Evolutionary conservation across 805 yeast species (phyloP), one percentile per base, ranked within the genome.

Genomic region (Clavispora fructus): DNA sequence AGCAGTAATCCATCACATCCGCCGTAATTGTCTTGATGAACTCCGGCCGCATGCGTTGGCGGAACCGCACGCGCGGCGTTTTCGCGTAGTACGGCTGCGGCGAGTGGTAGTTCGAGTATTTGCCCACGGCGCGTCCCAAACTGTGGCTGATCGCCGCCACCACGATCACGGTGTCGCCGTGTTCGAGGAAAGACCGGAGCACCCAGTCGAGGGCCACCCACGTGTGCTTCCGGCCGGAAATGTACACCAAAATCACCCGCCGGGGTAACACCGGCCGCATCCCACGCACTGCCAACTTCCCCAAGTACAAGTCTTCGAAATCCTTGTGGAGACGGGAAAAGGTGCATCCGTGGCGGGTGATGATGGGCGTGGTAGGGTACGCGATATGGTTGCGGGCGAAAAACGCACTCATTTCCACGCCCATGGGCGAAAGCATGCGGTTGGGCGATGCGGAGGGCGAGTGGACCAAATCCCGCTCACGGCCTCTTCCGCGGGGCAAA

Each of bases 151-250:
- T 72, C 3, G 83, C 68, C 1, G 90, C 74, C 6, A 80, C 75
- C 7, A 87, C 74, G 4, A 86, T 78, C 11, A 87, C 63, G 12
- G 80, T 74, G 61, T 87, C 95, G 8, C 89, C 87, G 54, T 81
- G 69, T 53, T 77, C 80, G 3, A 83, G 62, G 11, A 83, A 64
- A 37, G 71, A 66, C 40, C 70, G 71, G 44, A 85, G 63, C 7
- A 79, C 68, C 83, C 87, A 87, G 61, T 87, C 95, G 26, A 87
- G 62, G 1, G 89, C 82, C 10, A 85, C 88, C 95, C 95, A 87
- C 0, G 94, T 83, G 65, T 86, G 92, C 45, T 69, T 73, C 48
- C 92, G 68, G 3, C 89, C 95, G 53, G 82, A 73, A 28, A 87
- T 69, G 58, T 85, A 85, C 27, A 83, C 80, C 59, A 86, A 58